Evolutionary conservation across 139 green algal genomes (phyloP).

Genomic region (Pseudopediastrum boryanum): DNA sequence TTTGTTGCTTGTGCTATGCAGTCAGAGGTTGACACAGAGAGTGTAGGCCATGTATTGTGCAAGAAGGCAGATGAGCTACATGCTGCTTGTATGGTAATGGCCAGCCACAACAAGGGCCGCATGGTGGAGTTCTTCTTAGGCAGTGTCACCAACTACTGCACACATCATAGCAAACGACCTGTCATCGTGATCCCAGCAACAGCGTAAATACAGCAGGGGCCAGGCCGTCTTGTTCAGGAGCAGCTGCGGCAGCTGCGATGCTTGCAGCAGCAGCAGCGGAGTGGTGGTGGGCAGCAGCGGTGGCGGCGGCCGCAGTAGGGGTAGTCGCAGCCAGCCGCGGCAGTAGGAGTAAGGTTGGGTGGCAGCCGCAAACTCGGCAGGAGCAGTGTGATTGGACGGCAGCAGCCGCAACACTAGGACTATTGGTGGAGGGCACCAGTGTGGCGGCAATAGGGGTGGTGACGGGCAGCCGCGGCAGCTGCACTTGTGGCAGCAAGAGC

Average conservation of each 20-base stretch:
- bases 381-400: not conserved
- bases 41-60: slow-evolving; percentile 65
- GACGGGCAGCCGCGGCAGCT: not conserved
- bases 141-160: slow-evolving; percentile 45
- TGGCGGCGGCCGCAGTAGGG: not conserved
- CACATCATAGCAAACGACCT: slow-evolving; percentile 31
- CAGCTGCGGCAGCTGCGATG: not conserved
- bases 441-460: not conserved
- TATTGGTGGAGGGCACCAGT: no score
- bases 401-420: no score
- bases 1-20: not conserved
- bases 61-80: slow-evolving; percentile 63
- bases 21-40: slow-evolving; percentile 63
- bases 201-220: not conserved
- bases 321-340: not conserved
- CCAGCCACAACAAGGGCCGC: slow-evolving; percentile 48
- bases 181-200: slow-evolving; percentile 31
- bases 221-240: not conserved
- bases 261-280: not conserved
- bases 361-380: no score
- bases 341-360: no score
- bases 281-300: not conserved
- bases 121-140: slow-evolving; percentile 62
- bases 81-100: slow-evolving; percentile 55
- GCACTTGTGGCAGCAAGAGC: not conserved